These are phyloP conservation scores for Microdochium paspali DNA, from an alignment of 2,329 filamentous ascomycete genomes.

Conservation along the genomic window DNA sequence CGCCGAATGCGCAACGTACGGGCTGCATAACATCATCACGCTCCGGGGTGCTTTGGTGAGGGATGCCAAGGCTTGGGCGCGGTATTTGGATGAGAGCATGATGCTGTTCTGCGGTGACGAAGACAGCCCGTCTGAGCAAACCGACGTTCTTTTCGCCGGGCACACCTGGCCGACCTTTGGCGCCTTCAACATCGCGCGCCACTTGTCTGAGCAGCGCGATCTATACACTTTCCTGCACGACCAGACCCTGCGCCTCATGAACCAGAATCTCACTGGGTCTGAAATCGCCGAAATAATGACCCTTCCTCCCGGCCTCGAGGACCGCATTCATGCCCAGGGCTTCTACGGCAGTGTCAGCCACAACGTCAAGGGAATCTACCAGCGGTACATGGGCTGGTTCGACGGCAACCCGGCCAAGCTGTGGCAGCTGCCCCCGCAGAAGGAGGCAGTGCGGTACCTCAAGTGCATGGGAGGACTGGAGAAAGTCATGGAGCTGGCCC, in stretches of 20 bases:
- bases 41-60: constrained; percentile 29
- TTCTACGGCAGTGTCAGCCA: constrained; percentile 22
- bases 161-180: constrained; percentile 35
- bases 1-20: constrained; percentile 27
- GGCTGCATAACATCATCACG: constrained; percentile 29
- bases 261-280: constrained; percentile 21
- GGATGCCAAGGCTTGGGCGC: constrained; percentile 28
- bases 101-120: constrained; percentile 18
- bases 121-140: no score
- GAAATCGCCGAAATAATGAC: constrained; percentile 28
- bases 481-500: constrained; percentile 17
- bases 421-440: constrained; percentile 23
- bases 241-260: constrained; percentile 27
- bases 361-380: constrained; percentile 19
- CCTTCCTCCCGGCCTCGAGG: constrained; percentile 20
- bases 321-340: constrained; percentile 16
- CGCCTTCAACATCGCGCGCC: constrained; percentile 9
- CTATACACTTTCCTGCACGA: constrained; percentile 28
- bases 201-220: constrained; percentile 25
- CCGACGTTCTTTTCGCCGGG: constrained; percentile 24
- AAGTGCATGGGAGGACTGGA: constrained; percentile 25
- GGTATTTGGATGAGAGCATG: constrained; percentile 25
- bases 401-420: constrained; percentile 18
- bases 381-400: constrained; percentile 17
- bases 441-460: constrained; percentile 23